These are phyloP conservation scores for Mortierella alpina DNA, from an alignment of 192 early-diverging fungal species.

Conservation along the genomic window DNA sequence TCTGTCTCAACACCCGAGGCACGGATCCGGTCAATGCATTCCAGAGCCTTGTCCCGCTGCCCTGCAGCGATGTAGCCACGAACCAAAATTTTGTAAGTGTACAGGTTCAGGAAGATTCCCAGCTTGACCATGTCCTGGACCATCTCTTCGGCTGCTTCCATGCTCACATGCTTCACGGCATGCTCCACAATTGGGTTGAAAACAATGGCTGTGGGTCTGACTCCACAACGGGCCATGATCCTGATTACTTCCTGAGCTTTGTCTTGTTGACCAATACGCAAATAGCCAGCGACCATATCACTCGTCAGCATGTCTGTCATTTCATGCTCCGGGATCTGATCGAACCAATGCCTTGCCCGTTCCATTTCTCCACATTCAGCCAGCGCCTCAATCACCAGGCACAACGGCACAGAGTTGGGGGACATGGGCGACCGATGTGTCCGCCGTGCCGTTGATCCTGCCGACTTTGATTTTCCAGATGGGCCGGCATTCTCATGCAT, in stretches of 20 bases:
- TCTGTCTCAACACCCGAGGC: conserved; percentile 41
- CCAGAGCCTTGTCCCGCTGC: conserved; percentile 28
- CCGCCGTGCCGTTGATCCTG: neutral
- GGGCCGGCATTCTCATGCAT: conserved; percentile 3
- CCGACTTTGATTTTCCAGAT: neutral
- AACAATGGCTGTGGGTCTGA: conserved; percentile 44
- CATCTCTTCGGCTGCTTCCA: conserved; percentile 36
- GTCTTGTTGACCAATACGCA: conserved; percentile 25
- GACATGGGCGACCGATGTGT: conserved; percentile 42
- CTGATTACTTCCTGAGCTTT: conserved; percentile 51
- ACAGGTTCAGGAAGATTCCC: conserved; percentile 30
- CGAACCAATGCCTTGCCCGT: conserved; percentile 41
- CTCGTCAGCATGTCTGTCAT: conserved; percentile 46
- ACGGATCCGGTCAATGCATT: conserved; percentile 25
- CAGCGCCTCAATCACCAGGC: conserved; percentile 37
- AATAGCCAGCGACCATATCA: conserved; percentile 44
- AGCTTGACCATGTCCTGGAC: conserved; percentile 39
- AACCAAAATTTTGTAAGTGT: conserved; percentile 43
- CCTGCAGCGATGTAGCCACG: conserved; percentile 35
- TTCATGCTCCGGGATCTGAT: conserved; percentile 33
- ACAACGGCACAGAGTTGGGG: conserved; percentile 37
- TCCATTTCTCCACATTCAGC: conserved; percentile 51
- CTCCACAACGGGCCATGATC: conserved; percentile 43
- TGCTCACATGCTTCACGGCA: conserved; percentile 18
- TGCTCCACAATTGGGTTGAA: conserved; percentile 51